Conservation (phyloP, 495 filamentous ascomycete species). For the Xylaria grammica region DNA sequence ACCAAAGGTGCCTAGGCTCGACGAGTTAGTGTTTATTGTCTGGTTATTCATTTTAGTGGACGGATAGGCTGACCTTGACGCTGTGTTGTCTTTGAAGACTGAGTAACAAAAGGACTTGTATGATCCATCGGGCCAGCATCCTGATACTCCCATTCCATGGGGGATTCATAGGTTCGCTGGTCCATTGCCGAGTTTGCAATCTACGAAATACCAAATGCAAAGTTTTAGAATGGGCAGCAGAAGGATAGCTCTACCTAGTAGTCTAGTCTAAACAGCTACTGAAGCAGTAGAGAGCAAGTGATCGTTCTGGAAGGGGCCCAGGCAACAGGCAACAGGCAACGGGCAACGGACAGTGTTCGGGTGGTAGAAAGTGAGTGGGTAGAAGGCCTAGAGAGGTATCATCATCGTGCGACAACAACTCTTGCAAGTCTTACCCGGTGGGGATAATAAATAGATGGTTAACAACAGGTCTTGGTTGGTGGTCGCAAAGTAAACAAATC, state of each 20-base stretch:
- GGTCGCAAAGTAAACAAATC: slow-evolving; percentile 17
- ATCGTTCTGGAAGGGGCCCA: too few species aligned
- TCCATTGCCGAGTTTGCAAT: slow-evolving; percentile 39
- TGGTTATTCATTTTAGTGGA: not conserved
- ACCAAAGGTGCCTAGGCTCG: slow-evolving; percentile 26
- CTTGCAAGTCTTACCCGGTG: not conserved
- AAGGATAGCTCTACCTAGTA: not conserved
- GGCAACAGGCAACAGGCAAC: too few species aligned
- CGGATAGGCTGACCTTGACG: slow-evolving; percentile 26
- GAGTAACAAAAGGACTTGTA: slow-evolving; percentile 53
- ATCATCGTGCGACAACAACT: slow-evolving; percentile 4
- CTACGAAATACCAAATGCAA: not conserved
- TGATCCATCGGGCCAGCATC: slow-evolving; percentile 48
- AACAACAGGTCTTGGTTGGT: not conserved
- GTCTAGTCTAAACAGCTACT: too few species aligned
- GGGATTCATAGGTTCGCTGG: slow-evolving; percentile 49
- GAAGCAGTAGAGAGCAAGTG: too few species aligned
- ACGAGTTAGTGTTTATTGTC: slow-evolving; percentile 2
- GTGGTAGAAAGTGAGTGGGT: not conserved
- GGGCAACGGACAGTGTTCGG: too few species aligned
- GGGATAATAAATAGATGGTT: not conserved
- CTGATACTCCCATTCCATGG: slow-evolving; percentile 60
- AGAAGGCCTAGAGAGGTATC: too few species aligned
- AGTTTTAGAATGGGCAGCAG: not conserved
- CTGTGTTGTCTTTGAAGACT: slow-evolving; percentile 35